These are phyloP conservation scores for Neurospora sp. DNA, from an alignment of 495 filamentous ascomycete species.

Conservation along the genomic window DNA sequence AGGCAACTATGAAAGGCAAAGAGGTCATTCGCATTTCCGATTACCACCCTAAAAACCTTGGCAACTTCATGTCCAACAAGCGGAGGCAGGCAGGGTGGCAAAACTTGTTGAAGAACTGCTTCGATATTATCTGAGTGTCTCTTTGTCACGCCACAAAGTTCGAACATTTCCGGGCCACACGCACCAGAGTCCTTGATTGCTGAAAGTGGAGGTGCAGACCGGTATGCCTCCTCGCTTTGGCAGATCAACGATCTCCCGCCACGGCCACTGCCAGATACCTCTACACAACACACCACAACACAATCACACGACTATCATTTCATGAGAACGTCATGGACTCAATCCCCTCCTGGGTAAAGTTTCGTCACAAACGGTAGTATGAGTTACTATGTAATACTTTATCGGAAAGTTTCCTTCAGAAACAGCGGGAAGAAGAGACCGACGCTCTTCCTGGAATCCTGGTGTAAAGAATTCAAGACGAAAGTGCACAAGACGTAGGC, in stretches of 20 bases:
- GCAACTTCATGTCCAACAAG: background rate
- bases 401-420: background rate
- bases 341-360: background rate
- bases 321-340: background rate
- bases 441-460: background rate
- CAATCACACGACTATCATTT: background rate
- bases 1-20: background rate
- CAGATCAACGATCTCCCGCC: background rate
- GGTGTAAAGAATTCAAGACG: background rate
- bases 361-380: background rate
- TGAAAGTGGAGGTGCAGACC: background rate
- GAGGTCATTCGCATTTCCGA: background rate
- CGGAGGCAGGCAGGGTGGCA: background rate
- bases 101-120: background rate
- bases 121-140: background rate
- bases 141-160: background rate
- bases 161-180: background rate
- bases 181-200: background rate
- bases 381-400: background rate
- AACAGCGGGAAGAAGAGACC: background rate
- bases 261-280: background rate
- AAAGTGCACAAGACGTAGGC: background rate
- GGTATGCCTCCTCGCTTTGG: background rate
- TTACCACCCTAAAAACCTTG: background rate
- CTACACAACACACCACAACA: background rate